Conservation (phyloP, 1,284 basidiomycete genomes). For the Sporisorium scitamineum region DNA sequence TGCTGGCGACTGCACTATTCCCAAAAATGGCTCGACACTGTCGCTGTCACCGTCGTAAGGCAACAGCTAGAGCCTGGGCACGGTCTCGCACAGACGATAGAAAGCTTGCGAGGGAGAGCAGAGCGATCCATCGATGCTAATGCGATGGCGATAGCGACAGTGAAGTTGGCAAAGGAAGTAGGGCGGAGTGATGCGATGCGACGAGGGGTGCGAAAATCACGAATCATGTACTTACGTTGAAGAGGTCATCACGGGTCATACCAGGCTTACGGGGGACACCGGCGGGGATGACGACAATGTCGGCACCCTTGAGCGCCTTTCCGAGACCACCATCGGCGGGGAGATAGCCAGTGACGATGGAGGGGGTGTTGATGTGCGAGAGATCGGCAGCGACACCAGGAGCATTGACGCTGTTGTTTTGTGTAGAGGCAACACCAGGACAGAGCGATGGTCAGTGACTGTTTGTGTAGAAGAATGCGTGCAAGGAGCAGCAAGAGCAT, state of each 20-base stretch:
- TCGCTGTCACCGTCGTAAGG: neutral
- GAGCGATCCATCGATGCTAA: neutral
- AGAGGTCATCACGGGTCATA: conserved; percentile 86
- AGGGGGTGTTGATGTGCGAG: conserved; percentile 80
- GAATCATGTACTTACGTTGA: conserved; percentile 77
- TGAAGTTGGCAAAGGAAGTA: neutral
- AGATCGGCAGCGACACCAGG: conserved; percentile 96
- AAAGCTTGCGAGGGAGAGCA: neutral
- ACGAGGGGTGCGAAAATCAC: too few relatives aligned
- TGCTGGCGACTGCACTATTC: neutral
- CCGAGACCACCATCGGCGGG: conserved; percentile 79
- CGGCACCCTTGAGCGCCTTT: conserved; percentile 84
- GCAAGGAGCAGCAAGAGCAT: neutral
- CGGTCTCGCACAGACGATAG: neutral
- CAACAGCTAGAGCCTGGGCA: neutral
- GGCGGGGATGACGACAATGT: conserved; percentile 94
- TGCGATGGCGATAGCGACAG: neutral
- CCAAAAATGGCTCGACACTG: neutral
- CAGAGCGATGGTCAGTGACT: neutral
- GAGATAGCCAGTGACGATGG: conserved; percentile 69
- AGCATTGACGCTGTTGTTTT: conserved; percentile 71
- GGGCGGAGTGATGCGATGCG: neutral
- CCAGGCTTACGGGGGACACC: conserved; percentile 89
- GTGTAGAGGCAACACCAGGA: neutral
- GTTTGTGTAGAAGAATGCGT: neutral